Evolutionary conservation across 2,329 filamentous ascomycete genomes (phyloP).

Genomic region (Aureobasidium zeae): DNA sequence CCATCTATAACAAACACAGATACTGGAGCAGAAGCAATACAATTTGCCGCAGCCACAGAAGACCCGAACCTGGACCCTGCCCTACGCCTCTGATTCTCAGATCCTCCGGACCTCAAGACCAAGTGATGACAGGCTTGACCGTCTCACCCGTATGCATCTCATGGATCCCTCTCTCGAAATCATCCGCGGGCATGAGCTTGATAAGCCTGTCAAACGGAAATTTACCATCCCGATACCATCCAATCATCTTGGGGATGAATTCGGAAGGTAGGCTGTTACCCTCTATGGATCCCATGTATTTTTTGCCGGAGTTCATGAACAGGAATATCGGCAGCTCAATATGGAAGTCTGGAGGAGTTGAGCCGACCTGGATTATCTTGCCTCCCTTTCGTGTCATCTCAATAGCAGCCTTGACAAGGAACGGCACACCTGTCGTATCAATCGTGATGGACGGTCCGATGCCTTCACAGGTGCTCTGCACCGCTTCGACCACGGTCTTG

Average conservation of each 20-base stretch:
- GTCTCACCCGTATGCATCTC: conserved; percentile 32
- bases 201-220: conserved; percentile 41
- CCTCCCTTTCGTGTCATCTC: conserved; percentile 38
- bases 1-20: background rate
- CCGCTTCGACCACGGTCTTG: conserved; percentile 28
- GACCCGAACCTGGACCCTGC: background rate
- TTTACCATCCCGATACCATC: conserved; percentile 40
- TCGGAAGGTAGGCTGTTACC: conserved; percentile 36
- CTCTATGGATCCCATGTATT: conserved; percentile 41
- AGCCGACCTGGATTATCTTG: conserved; percentile 43
- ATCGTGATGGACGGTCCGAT: conserved; percentile 39
- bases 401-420: conserved; percentile 36
- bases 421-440: conserved; percentile 42
- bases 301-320: conserved; percentile 41
- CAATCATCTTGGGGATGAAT: conserved; percentile 41
- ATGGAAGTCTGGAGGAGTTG: conserved; percentile 36
- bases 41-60: background rate
- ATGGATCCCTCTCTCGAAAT: conserved; percentile 33
- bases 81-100: background rate
- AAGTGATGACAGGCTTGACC: conserved; percentile 18
- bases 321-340: conserved; percentile 36
- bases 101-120: conserved; percentile 1
- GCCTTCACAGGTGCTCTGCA: conserved; percentile 30
- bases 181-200: conserved; percentile 36
- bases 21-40: background rate